Evolutionary conservation across 202 grass and related monocot genomes (phyloP).

Genomic region (Hordeum pubiflorum): DNA sequence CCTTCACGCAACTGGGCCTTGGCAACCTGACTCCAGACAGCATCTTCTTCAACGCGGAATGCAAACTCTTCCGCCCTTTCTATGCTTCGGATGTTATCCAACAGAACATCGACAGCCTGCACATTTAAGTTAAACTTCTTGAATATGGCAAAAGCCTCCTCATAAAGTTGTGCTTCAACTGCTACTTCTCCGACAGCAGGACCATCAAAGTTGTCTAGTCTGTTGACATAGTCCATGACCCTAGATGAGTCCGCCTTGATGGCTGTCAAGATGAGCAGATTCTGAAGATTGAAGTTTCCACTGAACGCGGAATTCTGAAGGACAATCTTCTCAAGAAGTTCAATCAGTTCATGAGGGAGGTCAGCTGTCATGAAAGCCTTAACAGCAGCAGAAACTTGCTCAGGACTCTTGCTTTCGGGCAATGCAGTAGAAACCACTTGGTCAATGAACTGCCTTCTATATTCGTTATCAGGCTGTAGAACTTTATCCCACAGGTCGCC

Average conservation of each 20-base stretch:
- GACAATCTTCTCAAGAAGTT: conserved; percentile 96
- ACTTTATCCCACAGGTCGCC: conserved; percentile 87
- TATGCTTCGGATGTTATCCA: conserved; percentile 87
- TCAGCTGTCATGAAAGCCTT: conserved; percentile 99
- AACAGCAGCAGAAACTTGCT: conserved; percentile 95
- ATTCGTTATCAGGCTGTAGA: conserved; percentile 93
- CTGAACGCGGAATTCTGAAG: conserved; percentile 92
- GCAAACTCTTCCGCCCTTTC: conserved; percentile 91
- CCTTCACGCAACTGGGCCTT: conserved; percentile 83
- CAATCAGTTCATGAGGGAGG: conserved; percentile 90
- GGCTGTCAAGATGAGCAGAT: conserved; percentile 81
- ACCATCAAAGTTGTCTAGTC: conserved; percentile 91
- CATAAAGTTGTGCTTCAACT: conserved; percentile 80
- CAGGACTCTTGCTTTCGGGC: conserved; percentile 94
- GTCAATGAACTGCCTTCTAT: conserved; percentile 89
- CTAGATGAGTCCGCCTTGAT: conserved; percentile 86
- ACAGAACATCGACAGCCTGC: conserved; percentile 83
- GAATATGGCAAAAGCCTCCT: conserved; percentile 95
- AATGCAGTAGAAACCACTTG: conserved; percentile 93
- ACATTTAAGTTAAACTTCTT: conserved; percentile 98
- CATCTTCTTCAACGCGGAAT: conserved; percentile 85
- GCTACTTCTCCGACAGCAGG: conserved; percentile 92
- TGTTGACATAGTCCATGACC: conserved; percentile 91
- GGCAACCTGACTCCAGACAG: conserved; percentile 94
- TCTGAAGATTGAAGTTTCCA: conserved; percentile 91